phyloP scores from a whole-genome alignment of 768 basidiomycete genomes.

The Mycena leptocephala region DNA sequence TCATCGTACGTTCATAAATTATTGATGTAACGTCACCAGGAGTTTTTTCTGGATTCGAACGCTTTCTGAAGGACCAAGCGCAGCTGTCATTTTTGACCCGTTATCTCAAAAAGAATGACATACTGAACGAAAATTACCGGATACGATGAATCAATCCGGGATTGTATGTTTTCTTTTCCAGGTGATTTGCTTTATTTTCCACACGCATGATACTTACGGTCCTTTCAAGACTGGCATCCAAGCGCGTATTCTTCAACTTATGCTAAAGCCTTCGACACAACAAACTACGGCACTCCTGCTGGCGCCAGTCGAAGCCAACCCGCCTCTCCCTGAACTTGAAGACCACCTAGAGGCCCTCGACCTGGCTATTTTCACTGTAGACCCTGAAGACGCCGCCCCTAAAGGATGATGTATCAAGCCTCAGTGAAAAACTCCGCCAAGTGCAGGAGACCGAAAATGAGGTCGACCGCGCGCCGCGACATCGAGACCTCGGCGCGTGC shows the following conservation, averaged over 20 bases:
- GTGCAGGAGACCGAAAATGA: constrained; percentile 48
- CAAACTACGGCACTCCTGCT: neutral
- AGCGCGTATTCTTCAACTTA: neutral
- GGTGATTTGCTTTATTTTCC: neutral
- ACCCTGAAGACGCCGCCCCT: neutral
- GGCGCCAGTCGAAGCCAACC: neutral
- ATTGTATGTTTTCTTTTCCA: constrained; percentile 60
- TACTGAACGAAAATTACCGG: constrained; percentile 56
- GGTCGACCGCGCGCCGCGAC: constrained; percentile 56
- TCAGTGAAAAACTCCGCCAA: neutral
- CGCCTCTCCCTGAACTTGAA: neutral
- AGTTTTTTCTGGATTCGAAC: constrained; percentile 43
- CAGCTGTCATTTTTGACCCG: constrained; percentile 69
- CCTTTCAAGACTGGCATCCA: neutral
- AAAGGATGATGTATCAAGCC: neutral
- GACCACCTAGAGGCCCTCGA: neutral
- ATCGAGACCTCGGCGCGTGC: constrained; percentile 55
- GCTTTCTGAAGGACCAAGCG: constrained; percentile 61
- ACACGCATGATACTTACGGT: neutral
- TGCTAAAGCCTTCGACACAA: neutral
- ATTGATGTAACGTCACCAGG: constrained; percentile 38
- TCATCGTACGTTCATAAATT: neutral
- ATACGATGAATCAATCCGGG: constrained; percentile 60
- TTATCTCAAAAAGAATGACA: constrained; percentile 71
- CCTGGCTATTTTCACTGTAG: neutral